A percentile compares a stretch with the other conserved stretches of the same genome.
These are phyloP conservation scores for Monosporozyma yasuniensis DNA, from an alignment of 805 yeast species.

Conservation along the genomic window DNA sequence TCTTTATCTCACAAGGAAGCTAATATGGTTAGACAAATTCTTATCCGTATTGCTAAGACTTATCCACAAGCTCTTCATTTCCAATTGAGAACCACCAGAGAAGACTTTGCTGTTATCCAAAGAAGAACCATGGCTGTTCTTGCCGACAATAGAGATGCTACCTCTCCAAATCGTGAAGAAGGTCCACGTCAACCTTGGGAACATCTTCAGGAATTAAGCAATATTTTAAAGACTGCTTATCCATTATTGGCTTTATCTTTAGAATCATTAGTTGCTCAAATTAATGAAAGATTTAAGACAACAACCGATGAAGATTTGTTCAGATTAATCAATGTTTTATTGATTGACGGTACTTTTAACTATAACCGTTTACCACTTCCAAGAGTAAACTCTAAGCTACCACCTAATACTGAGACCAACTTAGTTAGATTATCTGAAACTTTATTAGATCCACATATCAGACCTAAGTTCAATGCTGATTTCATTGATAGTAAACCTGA, in stretches of 20 bases:
- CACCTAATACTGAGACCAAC: conserved; percentile 85
- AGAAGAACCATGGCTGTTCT: conserved; percentile 56
- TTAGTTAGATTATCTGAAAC: conserved; percentile 86
- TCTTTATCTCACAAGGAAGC: conserved; percentile 90
- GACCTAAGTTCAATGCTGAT: conserved; percentile 87
- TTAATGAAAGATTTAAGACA: conserved; percentile 85
- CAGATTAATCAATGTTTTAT: conserved; percentile 80
- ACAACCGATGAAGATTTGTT: conserved; percentile 95
- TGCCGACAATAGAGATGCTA: conserved; percentile 17
- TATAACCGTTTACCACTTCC: conserved; percentile 81
- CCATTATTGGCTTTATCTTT: conserved; percentile 86
- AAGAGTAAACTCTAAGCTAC: conserved; percentile 77
- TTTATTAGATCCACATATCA: conserved; percentile 77
- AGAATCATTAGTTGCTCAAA: conserved; percentile 93
- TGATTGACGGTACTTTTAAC: conserved; percentile 89
- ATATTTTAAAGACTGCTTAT: conserved; percentile 90
- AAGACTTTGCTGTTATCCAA: conserved; percentile 82
- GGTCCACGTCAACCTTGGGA: conserved; percentile 80
- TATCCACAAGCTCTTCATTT: conserved; percentile 97
- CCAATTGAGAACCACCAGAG: conserved; percentile 90
- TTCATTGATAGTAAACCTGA: conserved; percentile 81
- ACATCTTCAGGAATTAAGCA: conserved; percentile 85
- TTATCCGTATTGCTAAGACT: conserved; percentile 87
- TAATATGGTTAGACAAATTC: conserved; percentile 72
- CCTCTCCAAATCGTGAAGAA: conserved; percentile 7